Percentiles rank a stretch among this genome's conserved stretches.
Conservation (phyloP, 306 rosid genomes). For the Rosa chinensis region DNA sequence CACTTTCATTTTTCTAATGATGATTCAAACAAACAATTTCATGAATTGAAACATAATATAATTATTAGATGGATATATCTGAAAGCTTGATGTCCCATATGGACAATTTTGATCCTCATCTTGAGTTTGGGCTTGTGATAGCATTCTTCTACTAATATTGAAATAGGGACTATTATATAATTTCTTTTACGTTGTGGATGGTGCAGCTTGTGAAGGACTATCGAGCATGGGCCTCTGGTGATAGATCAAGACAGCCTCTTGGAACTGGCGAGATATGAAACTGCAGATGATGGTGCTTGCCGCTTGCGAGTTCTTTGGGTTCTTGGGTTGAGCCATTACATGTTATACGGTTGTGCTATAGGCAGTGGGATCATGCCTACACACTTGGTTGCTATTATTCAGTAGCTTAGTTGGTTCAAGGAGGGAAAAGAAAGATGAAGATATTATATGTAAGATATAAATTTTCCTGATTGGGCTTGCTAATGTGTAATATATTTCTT, state of each 20-base stretch:
- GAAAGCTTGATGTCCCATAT: neutral
- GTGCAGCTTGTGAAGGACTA: slow-evolving; percentile 93
- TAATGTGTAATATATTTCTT: neutral
- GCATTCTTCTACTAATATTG: neutral
- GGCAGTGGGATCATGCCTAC: neutral
- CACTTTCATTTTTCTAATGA: neutral
- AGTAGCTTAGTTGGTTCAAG: neutral
- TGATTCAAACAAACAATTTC: neutral
- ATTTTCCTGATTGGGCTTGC: neutral
- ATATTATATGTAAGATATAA: neutral
- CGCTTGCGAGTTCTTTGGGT: slow-evolving; percentile 20
- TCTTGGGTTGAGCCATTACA: slow-evolving; percentile 1
- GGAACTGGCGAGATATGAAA: slow-evolving; percentile 69
- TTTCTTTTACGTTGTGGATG: neutral
- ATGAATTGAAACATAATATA: neutral
- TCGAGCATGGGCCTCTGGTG: slow-evolving; percentile 88
- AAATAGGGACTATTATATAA: neutral
- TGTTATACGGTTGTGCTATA: neutral
- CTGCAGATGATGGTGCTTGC: slow-evolving; percentile 14
- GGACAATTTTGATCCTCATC: neutral
- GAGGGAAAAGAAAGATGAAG: neutral
- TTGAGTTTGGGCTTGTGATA: neutral
- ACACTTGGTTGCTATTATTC: neutral
- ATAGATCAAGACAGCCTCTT: slow-evolving; percentile 75
- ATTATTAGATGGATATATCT: neutral